Evolutionary conservation across 1,284 basidiomycete genomes (phyloP).

Genomic region (Rhizoctonia solani): DNA sequence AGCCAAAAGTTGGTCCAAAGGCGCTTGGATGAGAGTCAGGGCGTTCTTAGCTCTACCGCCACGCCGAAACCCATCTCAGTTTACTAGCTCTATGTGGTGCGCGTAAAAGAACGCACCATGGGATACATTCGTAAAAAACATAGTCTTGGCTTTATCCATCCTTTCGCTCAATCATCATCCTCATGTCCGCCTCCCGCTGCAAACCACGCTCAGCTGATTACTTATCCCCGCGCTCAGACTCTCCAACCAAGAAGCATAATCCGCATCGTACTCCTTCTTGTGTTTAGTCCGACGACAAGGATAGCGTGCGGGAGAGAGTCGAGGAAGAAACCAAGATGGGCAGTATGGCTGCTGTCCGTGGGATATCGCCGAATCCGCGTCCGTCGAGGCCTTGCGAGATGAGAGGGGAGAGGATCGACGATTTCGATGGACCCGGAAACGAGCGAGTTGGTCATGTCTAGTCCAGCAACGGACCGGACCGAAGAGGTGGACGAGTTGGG

Average conservation of each 20-base stretch:
- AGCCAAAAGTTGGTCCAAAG: slow-evolving; percentile 41
- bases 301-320: slow-evolving; percentile 3
- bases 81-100: neutral
- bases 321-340: neutral
- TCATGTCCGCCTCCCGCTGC: neutral
- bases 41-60: slow-evolving; percentile 45
- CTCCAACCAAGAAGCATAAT: neutral
- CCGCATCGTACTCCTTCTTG: slow-evolving; percentile 32
- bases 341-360: neutral
- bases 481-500: neutral
- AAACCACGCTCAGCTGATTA: neutral
- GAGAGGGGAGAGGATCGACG: neutral
- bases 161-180: slow-evolving; percentile 39
- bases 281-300: slow-evolving; percentile 33
- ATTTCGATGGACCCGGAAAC: neutral
- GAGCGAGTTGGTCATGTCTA: neutral
- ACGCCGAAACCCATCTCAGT: neutral
- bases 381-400: neutral
- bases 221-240: neutral
- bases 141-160: slow-evolving; percentile 45
- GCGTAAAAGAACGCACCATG: slow-evolving; percentile 37
- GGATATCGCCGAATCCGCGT: neutral
- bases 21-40: slow-evolving; percentile 45
- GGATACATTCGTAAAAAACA: slow-evolving; percentile 44
- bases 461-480: neutral